Percentiles rank a stretch among this genome's conserved stretches.
phyloP scores from a whole-genome alignment of 768 basidiomycete species.

The Agaricus blazei region DNA sequence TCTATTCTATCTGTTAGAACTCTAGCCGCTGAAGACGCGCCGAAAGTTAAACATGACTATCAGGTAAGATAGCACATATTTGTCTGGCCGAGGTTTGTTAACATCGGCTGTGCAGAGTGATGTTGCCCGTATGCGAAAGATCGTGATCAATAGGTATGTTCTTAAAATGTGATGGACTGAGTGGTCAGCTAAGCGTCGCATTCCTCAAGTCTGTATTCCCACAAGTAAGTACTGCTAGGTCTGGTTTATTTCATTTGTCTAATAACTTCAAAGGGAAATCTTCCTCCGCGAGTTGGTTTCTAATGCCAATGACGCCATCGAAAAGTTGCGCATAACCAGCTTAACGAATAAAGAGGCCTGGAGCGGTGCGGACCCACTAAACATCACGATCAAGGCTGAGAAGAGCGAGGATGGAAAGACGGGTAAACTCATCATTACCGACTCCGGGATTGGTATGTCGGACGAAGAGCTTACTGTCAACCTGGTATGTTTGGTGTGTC shows the following conservation, averaged over 20 bases:
- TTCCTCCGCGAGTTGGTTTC: constrained; percentile 90
- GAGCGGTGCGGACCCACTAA: constrained; percentile 68
- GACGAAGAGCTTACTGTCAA: constrained; percentile 83
- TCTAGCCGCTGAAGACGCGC: constrained; percentile 43
- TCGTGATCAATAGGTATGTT: constrained; percentile 81
- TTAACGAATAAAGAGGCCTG: constrained; percentile 73
- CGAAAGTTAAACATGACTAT: constrained; percentile 62
- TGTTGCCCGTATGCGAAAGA: constrained; percentile 86
- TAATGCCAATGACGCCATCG: constrained; percentile 94
- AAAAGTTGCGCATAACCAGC: constrained; percentile 84
- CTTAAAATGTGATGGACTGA: constrained; percentile 1
- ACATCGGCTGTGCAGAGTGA: constrained; percentile 61
- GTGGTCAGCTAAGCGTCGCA: neutral
- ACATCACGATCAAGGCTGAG: constrained; percentile 83
- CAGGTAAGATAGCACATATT: constrained; percentile 41
- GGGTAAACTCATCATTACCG: constrained; percentile 73
- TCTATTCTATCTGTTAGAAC: constrained; percentile 38
- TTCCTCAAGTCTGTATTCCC: constrained; percentile 67
- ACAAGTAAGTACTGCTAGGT: constrained; percentile 43
- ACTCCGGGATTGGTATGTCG: constrained; percentile 98
- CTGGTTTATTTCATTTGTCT: neutral
- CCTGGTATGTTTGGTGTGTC: constrained; percentile 34
- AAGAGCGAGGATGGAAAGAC: constrained; percentile 62
- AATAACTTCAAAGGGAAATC: constrained; percentile 49
- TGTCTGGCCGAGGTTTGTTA: neutral